These are phyloP conservation scores for Chlamydomonas sphaeroides DNA, from an alignment of 139 green algal genomes.

Conservation along the genomic window DNA sequence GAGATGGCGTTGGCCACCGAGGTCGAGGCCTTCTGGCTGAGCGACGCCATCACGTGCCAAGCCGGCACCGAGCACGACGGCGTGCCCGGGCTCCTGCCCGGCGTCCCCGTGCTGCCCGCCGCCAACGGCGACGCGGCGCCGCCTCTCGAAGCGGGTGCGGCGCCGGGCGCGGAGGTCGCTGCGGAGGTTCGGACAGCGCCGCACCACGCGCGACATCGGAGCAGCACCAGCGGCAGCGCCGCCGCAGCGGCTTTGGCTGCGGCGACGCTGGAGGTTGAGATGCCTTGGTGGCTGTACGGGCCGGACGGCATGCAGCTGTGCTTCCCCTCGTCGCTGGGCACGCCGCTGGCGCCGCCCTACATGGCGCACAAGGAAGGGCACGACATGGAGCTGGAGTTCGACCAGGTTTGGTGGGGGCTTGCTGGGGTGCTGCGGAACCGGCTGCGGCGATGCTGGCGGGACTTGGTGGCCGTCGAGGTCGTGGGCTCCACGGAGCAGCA, in stretches of 20 bases:
- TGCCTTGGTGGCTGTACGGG: conserved; percentile 97
- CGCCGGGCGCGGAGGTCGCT: too few relatives aligned
- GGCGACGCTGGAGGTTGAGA: conserved; percentile 73
- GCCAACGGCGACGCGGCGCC: too few relatives aligned
- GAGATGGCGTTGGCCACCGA: conserved; percentile 67
- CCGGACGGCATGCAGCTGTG: conserved; percentile 93
- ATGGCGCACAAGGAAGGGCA: conserved; percentile 31
- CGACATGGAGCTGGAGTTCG: conserved; percentile 97
- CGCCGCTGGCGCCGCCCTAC: not conserved
- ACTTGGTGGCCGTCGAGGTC: too few relatives aligned
- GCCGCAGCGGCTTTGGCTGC: not conserved
- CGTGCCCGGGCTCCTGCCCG: too few relatives aligned
- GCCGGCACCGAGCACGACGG: not conserved
- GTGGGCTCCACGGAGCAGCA: too few relatives aligned
- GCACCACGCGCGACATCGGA: not conserved
- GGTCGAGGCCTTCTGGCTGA: conserved; percentile 85
- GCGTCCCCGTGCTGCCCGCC: too few relatives aligned
- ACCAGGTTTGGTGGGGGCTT: too few relatives aligned
- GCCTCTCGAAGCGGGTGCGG: too few relatives aligned
- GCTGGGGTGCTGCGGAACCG: too few relatives aligned
- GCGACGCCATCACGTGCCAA: conserved; percentile 35
- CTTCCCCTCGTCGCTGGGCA: conserved; percentile 71
- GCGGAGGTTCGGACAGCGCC: too few relatives aligned
- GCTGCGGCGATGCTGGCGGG: too few relatives aligned
- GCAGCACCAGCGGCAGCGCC: not conserved